Conservation (phyloP, 352 stramenopile species). For the Phytophthora colocasiae region DNA sequence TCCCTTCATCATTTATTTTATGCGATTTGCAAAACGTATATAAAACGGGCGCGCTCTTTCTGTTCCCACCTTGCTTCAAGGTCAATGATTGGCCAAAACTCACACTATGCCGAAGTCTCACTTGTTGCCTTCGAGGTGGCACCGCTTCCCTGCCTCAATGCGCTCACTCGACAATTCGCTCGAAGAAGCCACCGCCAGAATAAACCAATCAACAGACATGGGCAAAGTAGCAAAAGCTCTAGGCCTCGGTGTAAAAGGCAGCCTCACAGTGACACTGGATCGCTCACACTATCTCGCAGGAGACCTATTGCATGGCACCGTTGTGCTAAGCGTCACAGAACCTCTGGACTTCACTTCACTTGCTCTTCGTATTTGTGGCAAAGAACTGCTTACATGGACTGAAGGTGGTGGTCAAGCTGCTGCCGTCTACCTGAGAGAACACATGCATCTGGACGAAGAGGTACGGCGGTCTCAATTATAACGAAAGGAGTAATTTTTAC, state of each 20-base stretch:
- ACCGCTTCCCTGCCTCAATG: neutral
- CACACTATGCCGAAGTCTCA: neutral
- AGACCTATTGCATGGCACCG: constrained; percentile 36
- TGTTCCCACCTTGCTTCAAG: constrained; percentile 22
- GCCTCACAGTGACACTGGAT: constrained; percentile 32
- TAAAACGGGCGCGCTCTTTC: constrained; percentile 12
- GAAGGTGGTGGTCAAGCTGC: constrained; percentile 41
- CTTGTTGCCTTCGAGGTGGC: neutral
- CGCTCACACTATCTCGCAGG: constrained; percentile 37
- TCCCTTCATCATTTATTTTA: constrained; percentile 4
- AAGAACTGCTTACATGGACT: constrained; percentile 44
- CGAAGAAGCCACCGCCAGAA: neutral
- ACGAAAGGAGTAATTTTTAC: neutral
- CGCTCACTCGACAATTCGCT: constrained; percentile 39
- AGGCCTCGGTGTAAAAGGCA: constrained; percentile 39
- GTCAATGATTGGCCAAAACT: constrained; percentile 16
- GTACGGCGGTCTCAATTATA: constrained; percentile 9
- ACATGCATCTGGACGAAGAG: constrained; percentile 39
- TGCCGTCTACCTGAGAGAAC: constrained; percentile 35
- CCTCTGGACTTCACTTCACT: constrained; percentile 43
- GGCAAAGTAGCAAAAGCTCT: constrained; percentile 41
- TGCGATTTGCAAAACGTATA: constrained; percentile 2
- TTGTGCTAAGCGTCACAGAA: constrained; percentile 35
- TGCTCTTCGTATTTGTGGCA: constrained; percentile 35
- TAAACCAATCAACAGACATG: constrained; percentile 17